These are phyloP conservation scores for Cordyceps cateniannulata DNA, from an alignment of 2,329 filamentous ascomycete genomes.

Conservation along the genomic window DNA sequence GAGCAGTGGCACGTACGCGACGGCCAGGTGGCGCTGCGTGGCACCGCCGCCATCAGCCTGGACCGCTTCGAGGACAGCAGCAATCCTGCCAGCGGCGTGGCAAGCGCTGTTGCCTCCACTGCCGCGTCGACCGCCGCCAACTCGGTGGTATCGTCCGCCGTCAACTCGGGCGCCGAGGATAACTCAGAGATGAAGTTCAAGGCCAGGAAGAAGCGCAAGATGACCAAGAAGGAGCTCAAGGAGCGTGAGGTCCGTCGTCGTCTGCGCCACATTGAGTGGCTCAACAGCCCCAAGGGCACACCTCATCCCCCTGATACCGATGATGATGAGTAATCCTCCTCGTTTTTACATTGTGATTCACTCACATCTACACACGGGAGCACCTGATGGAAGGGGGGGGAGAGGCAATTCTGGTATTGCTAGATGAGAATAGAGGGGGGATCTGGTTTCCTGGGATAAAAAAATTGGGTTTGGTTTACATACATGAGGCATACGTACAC, in stretches of 20 bases:
- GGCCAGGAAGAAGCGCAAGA: conserved; percentile 94
- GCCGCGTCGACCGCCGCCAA: conserved; percentile 46
- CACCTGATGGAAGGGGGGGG: not conserved
- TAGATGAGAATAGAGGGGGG: no score
- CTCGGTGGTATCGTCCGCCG: conserved; percentile 47
- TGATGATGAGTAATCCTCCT: conserved; percentile 53
- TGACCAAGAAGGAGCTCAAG: conserved; percentile 94
- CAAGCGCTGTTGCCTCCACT: conserved; percentile 54
- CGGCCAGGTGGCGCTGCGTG: conserved; percentile 80
- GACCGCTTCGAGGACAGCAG: conserved; percentile 77
- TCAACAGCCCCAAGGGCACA: conserved; percentile 80
- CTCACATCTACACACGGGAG: not conserved
- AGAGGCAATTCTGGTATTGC: not conserved
- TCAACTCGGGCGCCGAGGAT: conserved; percentile 80
- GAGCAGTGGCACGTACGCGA: conserved; percentile 95
- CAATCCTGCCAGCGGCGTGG: conserved; percentile 54
- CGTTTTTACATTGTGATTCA: not conserved
- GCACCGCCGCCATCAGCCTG: conserved; percentile 63
- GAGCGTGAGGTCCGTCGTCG: conserved; percentile 82
- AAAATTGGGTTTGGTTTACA: not conserved
- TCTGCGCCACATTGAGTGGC: conserved; percentile 77
- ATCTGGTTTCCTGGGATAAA: not conserved
- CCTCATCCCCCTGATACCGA: conserved; percentile 72
- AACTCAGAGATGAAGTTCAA: conserved; percentile 78
- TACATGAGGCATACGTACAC: not conserved